Evolutionary conservation across 2,329 filamentous ascomycete genomes (phyloP).

Genomic region (Fusarium sp.): DNA sequence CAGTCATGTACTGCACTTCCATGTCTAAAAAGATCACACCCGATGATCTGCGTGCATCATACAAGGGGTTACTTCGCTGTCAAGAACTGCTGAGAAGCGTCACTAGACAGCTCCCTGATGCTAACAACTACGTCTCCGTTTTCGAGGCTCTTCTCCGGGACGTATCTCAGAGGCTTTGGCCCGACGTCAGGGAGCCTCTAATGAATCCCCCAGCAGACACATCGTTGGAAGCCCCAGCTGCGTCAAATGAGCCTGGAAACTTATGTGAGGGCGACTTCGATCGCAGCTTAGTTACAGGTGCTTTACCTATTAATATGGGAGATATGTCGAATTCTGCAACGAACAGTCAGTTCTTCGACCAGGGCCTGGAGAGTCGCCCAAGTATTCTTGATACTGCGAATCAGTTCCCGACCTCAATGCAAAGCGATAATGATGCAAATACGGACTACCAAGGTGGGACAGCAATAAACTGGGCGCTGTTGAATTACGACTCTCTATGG

Average conservation of each 20-base stretch:
- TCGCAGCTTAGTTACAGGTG: accelerated
- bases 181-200: background rate
- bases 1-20: constrained; percentile 51
- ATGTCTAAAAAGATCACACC: constrained; percentile 17
- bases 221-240: background rate
- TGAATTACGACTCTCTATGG: constrained; percentile 29
- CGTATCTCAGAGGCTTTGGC: constrained; percentile 16
- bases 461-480: constrained; percentile 12
- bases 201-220: background rate
- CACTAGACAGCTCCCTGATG: constrained; percentile 33
- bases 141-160: constrained; percentile 33
- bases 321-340: background rate
- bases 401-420: background rate
- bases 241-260: accelerated
- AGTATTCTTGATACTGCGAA: background rate
- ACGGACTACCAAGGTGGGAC: constrained; percentile 10
- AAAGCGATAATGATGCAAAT: accelerated
- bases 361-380: background rate
- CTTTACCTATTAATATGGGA: background rate
- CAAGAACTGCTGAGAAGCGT: constrained; percentile 2
- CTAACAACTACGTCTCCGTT: constrained; percentile 34
- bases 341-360: constrained; percentile 1
- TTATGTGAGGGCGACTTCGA: background rate
- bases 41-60: constrained; percentile 8
- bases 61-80: background rate